phyloP scores from a whole-genome alignment of 2,329 filamentous ascomycete genomes.

The Fusarium nematophilum region DNA sequence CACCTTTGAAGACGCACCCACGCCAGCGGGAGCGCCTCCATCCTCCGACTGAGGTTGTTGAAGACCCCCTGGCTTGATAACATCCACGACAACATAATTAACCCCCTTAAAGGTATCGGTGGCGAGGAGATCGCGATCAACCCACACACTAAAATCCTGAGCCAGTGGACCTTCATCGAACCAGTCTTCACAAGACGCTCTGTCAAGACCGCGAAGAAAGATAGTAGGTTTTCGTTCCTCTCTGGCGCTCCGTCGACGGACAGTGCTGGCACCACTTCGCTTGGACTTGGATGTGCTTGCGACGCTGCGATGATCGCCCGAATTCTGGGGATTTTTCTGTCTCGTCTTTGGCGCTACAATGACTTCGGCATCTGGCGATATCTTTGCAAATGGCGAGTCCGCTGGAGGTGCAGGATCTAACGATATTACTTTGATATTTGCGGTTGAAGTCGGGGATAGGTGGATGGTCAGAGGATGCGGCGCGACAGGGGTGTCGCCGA shows the following conservation, averaged over 20 bases:
- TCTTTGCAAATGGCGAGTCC: conserved; percentile 85
- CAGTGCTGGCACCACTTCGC: conserved; percentile 80
- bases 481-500: conserved; percentile 61
- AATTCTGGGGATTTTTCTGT: conserved; percentile 72
- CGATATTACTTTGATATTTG: conserved; percentile 87
- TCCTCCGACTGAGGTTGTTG: conserved; percentile 77
- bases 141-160: conserved; percentile 79
- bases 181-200: conserved; percentile 75
- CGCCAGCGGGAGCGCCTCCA: conserved; percentile 67
- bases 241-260: conserved; percentile 65
- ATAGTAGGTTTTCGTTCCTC: conserved; percentile 76
- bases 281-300: conserved; percentile 83
- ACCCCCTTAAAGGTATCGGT: conserved; percentile 79
- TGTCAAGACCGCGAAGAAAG: conserved; percentile 85
- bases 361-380: conserved; percentile 93
- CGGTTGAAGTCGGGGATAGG: conserved; percentile 93
- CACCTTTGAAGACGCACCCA: conserved; percentile 64
- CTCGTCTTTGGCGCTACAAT: conserved; percentile 96
- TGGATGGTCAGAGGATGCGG: conserved; percentile 90
- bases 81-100: conserved; percentile 82
- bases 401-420: conserved; percentile 79
- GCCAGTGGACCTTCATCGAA: conserved; percentile 76
- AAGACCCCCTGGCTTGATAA: conserved; percentile 85
- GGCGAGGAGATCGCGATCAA: conserved; percentile 81
- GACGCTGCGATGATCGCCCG: conserved; percentile 83